Conservation (phyloP, 2,329 filamentous ascomycete genomes). For the Camptophora hylomeconis region DNA sequence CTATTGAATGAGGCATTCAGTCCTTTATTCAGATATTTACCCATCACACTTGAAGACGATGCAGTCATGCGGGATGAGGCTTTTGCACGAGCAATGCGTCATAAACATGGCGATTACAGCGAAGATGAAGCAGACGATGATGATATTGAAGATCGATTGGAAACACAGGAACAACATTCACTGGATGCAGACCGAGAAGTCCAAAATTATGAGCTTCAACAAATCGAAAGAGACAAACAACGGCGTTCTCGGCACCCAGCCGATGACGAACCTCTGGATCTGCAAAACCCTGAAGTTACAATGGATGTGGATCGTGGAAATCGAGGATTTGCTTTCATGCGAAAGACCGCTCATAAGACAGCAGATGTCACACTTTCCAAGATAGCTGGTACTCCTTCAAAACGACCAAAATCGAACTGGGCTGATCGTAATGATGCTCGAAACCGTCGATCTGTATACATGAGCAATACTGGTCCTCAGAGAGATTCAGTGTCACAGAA, state of each 20-base stretch:
- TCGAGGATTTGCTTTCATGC: slow-evolving; percentile 12
- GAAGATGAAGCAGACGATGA: slow-evolving; percentile 39
- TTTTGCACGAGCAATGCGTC: slow-evolving; percentile 67
- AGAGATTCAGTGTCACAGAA: not conserved
- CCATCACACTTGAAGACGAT: slow-evolving; percentile 91
- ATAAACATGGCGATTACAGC: slow-evolving; percentile 41
- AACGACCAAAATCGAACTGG: slow-evolving; percentile 21
- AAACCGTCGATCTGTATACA: slow-evolving; percentile 22
- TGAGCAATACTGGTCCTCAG: slow-evolving; percentile 2
- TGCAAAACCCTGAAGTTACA: slow-evolving; percentile 18
- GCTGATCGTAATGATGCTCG: slow-evolving; percentile 25
- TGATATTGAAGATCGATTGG: slow-evolving; percentile 32
- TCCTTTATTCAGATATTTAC: slow-evolving; percentile 76
- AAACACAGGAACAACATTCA: slow-evolving; percentile 31
- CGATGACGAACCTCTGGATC: slow-evolving; percentile 12
- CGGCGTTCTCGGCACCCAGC: slow-evolving; percentile 9
- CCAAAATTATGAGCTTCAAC: slow-evolving; percentile 36
- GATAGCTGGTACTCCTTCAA: slow-evolving; percentile 11
- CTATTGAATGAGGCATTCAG: slow-evolving; percentile 72
- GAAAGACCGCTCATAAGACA: slow-evolving; percentile 11
- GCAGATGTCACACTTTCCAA: slow-evolving; percentile 11
- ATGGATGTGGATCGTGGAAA: slow-evolving; percentile 15
- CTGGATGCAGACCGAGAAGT: slow-evolving; percentile 25
- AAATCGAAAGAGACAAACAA: slow-evolving; percentile 20
- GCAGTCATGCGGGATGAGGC: slow-evolving; percentile 81